These are phyloP conservation scores for Solanum ahanhuiri DNA, from an alignment of 257 asterid genomes.

Conservation along the genomic window DNA sequence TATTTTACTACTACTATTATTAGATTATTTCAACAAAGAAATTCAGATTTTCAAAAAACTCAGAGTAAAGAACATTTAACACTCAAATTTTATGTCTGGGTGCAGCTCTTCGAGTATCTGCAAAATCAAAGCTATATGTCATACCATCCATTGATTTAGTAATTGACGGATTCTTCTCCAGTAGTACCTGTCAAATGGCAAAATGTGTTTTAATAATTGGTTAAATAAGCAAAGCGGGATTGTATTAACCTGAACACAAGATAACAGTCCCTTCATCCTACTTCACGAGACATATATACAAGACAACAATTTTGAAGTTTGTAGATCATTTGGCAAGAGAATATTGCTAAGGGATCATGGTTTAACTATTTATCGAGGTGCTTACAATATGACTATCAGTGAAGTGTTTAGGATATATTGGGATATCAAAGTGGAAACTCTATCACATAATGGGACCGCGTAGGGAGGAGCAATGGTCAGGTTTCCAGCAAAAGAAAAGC, in stretches of 20 bases:
- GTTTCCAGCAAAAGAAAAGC: not conserved
- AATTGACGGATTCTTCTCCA: conserved; percentile 65
- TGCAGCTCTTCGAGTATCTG: not conserved
- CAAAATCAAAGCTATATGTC: not conserved
- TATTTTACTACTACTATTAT: not conserved
- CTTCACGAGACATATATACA: not conserved
- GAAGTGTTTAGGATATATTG: not conserved
- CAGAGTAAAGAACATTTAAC: not conserved
- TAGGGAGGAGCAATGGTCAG: not conserved
- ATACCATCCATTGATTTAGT: conserved; percentile 51
- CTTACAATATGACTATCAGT: not conserved
- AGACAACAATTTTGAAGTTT: not conserved
- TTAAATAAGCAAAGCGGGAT: not conserved
- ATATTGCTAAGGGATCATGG: not conserved
- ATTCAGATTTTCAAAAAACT: not conserved
- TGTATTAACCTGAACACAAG: not conserved
- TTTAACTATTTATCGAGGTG: not conserved
- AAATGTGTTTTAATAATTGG: not conserved
- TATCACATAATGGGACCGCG: not conserved
- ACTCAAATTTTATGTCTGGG: not conserved
- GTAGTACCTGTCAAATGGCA: conserved; percentile 60
- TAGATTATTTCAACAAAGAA: not conserved
- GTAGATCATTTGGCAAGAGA: not conserved
- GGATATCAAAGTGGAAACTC: not conserved
- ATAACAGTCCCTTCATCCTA: not conserved